Evolutionary conservation across 352 stramenopile species (phyloP), one percentile per base, ranked within the genome.

Genomic region (Phytopythium cucurbitacearum): DNA sequence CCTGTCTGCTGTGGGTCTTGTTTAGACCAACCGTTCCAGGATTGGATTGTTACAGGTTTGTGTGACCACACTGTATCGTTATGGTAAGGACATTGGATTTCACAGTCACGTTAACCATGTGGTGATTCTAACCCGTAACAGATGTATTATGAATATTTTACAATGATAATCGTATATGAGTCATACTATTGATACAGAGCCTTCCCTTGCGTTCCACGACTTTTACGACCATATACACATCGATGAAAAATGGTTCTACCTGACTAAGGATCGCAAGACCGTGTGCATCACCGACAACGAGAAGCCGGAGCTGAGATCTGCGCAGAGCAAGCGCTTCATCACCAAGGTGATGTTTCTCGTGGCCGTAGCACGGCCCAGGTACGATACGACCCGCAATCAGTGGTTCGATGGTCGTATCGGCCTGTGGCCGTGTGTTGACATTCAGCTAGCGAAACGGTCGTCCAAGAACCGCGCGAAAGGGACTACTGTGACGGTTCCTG

Each of bases 161-260:
- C 21, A 28, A 1, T 28, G 21, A 28, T 28, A 28, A 28, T 28
- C 21, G 21, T 28, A 28, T 28, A 28, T 28, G 21, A 28, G 21
- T 28, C 21, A 28, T 28, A 28, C 21, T 52, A 49, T 10, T 7
- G 21, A 28, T 53, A 45, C 37, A 36, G 56, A 13, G 6, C 42
- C 7, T 32, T 53, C 43, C 4, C 57, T 39, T 45, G 15, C 35
- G 41, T 45, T 52, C 13, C 16, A 57, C 35, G 21, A 36, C 13
- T 51, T 62, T 15, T 62, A 57, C 36, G 43, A 62, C 41, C 28
- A 51, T 48, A 45, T 53, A 10, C 56, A 61, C 42, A 42, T 61
- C 16, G 48, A 61, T 36, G 47, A 61, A 42, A 67, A 66, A 43
- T 66, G 52, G 41, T 52, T 66, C 40, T 58, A 56, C 42, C 33